Base-by-base conservation (phyloP, 2,329 filamentous ascomycete genomes). In the Aurifilum marmelostoma region DNA sequence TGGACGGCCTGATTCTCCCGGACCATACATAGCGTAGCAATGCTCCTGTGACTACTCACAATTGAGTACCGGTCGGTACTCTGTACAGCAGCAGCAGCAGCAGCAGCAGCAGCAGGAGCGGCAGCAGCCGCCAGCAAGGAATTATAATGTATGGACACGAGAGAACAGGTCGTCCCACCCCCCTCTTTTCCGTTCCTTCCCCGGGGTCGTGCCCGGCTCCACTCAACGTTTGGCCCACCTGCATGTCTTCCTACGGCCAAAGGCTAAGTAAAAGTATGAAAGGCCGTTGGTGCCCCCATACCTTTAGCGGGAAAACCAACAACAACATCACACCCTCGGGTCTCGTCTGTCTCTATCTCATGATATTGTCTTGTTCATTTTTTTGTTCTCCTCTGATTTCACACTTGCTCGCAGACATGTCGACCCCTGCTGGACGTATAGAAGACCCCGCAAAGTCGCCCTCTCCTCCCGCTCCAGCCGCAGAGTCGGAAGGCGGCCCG, bases 391-490 rank as follows among this genome's bases (percentile, higher is more conserved):
- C 47, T 29, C 4, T 54, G 24, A 6, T 56, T 24, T 21, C 47
- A 29, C 12, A 43, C 5, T 12, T 18, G 24, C 14, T 24, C 63
- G 27, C 47, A 50, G 65, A 50, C 50, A 65, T 70, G 68, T 59
- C 66, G 47, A 68, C 34, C 59, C 27, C 41, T 63, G 32, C 61
- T 60, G 60, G 65, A 12, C 54, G 34, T n/a, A 47, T 62, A 11
- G 56, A 62, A 16, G 47, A 50, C 18, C 39, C 63, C 24, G 47
- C 18, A 1, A 37, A 39, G 16, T 50, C 11, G 37, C 18, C 50
- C n/a, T 61, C 47, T 29, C 29, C 27, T 47, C 58, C 50, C 47
- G 39, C 47, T 47, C 21, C 34, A 21, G 59, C 66, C 60, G 16
- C 32, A 29, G 60, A 59, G 34, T 47, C 63, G 2, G 47, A 41